Evolutionary conservation across 768 basidiomycete genomes (phyloP).

Genomic region (Boletus reticuloceps): DNA sequence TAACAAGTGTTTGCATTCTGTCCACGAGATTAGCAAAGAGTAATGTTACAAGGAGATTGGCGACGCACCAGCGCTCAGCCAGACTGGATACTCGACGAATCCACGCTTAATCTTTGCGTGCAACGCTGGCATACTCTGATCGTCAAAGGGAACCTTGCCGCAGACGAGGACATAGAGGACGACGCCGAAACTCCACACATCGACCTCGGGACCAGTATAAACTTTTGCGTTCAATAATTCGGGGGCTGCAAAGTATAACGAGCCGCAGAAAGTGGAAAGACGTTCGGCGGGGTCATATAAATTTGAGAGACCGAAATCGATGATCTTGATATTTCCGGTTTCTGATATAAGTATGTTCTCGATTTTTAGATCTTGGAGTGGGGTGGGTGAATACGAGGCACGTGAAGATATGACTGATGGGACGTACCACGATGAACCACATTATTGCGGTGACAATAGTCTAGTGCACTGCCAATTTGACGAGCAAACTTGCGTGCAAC

Average conservation of each 20-base stretch:
- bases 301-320: conserved; percentile 98
- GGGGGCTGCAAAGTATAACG: conserved; percentile 97
- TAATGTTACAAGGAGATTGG: background rate
- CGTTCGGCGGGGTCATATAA: conserved; percentile 81
- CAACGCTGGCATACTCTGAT: conserved; percentile 98
- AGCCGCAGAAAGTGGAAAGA: conserved; percentile 95
- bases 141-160: conserved; percentile 98
- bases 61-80: conserved; percentile 85
- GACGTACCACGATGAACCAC: conserved; percentile 88
- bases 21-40: conserved; percentile 8
- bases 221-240: conserved; percentile 95
- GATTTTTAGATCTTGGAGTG: conserved; percentile 82
- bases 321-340: conserved; percentile 99
- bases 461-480: conserved; percentile 93
- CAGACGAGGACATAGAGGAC: conserved; percentile 97
- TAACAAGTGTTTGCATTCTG: conserved; percentile 93
- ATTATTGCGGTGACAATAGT: conserved; percentile 96
- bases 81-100: conserved; percentile 94
- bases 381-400: conserved; percentile 1
- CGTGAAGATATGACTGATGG: background rate
- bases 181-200: conserved; percentile 99
- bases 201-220: conserved; percentile 97
- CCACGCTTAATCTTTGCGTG: conserved; percentile 99
- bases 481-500: conserved; percentile 97
- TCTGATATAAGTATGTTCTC: conserved; percentile 99